A percentile compares a stretch with the other conserved stretches of the same genome.
Conservation (phyloP, 106 monocot species). For the Chionographis japonica region DNA sequence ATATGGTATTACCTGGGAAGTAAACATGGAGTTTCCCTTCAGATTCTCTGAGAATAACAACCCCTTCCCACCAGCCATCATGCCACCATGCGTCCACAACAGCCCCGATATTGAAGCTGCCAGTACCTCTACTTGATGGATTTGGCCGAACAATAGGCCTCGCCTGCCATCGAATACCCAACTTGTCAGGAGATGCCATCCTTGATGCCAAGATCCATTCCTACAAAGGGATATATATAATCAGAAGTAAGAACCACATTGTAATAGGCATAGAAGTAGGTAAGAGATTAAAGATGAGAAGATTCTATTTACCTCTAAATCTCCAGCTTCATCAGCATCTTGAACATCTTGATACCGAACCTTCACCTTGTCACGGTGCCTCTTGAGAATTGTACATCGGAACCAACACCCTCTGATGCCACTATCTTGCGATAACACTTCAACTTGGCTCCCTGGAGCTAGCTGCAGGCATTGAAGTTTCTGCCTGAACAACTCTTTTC, state of each 20-base stretch:
- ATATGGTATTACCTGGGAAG: conserved; percentile 65
- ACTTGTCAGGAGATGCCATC: conserved; percentile 42
- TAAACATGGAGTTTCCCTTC: conserved; percentile 55
- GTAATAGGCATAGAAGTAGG: neutral
- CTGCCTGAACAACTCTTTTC: conserved; percentile 23
- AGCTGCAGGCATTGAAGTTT: conserved; percentile 20
- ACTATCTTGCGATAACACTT: conserved; percentile 87
- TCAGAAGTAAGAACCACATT: neutral
- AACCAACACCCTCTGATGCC: conserved; percentile 98
- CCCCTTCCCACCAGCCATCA: conserved; percentile 99
- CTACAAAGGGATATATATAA: conserved; percentile 23
- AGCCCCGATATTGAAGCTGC: conserved; percentile 37
- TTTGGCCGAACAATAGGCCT: conserved; percentile 66
- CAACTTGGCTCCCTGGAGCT: conserved; percentile 46
- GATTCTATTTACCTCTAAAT: conserved; percentile 51
- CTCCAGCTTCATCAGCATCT: conserved; percentile 65
- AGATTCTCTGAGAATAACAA: conserved; percentile 37
- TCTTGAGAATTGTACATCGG: conserved; percentile 54
- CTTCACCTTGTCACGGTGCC: conserved; percentile 54
- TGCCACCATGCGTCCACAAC: conserved; percentile 91
- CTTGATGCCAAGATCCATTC: conserved; percentile 69
- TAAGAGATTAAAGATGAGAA: neutral
- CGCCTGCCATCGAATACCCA: conserved; percentile 45
- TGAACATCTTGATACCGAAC: conserved; percentile 70
- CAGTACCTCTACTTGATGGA: conserved; percentile 6